Percentiles rank a stretch among this genome's conserved stretches.
phyloP scores from a whole-genome alignment of 2,329 filamentous ascomycete genomes.

The Esteya vermicola region DNA sequence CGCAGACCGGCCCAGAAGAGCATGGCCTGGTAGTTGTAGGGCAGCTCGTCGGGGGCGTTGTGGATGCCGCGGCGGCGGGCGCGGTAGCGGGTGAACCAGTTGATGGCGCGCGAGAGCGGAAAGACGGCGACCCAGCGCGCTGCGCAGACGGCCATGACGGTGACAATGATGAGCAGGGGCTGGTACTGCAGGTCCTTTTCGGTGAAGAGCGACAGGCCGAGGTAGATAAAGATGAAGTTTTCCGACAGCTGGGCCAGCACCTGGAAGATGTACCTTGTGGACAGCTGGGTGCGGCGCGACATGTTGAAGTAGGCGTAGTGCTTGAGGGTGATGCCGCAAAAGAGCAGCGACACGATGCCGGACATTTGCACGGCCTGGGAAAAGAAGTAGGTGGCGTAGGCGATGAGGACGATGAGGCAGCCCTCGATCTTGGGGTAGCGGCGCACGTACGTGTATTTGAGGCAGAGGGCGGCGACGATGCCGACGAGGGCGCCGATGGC shows the following conservation, averaged over 20 bases:
- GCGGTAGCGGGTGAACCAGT: constrained; percentile 81
- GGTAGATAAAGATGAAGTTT: constrained; percentile 99
- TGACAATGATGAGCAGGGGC: constrained; percentile 87
- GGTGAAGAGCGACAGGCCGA: constrained; percentile 88
- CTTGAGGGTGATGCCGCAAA: constrained; percentile 96
- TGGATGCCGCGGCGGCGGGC: constrained; percentile 56
- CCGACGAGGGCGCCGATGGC: constrained; percentile 79
- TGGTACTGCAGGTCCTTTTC: constrained; percentile 81
- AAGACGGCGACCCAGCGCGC: constrained; percentile 93
- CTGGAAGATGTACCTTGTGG: constrained; percentile 95
- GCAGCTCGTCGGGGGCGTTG: constrained; percentile 74
- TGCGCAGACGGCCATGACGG: constrained; percentile 78
- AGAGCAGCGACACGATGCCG: constrained; percentile 89
- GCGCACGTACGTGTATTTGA: constrained; percentile 91
- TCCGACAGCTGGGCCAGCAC: constrained; percentile 89
- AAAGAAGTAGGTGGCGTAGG: constrained; percentile 96
- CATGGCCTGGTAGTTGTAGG: constrained; percentile 97
- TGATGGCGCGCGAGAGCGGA: constrained; percentile 76
- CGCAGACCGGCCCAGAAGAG: constrained; percentile 97
- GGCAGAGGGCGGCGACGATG: constrained; percentile 68
- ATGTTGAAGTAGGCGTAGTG: constrained; percentile 99
- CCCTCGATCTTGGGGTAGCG: constrained; percentile 94
- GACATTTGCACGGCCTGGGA: constrained; percentile 93
- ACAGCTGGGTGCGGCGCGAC: constrained; percentile 92
- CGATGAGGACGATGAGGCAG: constrained; percentile 82